These are phyloP conservation scores for Micractinium conductrix DNA, from an alignment of 139 green algal species.

Conservation along the genomic window DNA sequence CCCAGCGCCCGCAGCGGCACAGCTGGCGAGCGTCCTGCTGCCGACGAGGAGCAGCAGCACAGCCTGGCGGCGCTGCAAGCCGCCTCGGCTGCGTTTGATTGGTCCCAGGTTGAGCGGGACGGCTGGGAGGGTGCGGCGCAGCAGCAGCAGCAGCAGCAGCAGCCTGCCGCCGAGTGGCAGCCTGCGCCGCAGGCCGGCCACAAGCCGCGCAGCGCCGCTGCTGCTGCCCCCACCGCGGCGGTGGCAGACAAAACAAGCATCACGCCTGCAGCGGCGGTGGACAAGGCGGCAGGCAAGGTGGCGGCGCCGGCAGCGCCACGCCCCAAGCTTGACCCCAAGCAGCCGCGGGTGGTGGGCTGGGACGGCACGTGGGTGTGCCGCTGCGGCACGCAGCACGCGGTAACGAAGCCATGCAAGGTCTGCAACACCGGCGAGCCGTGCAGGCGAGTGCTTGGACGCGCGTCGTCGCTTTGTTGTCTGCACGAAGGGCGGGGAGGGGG, in stretches of 20 bases:
- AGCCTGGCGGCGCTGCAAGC: slow-evolving; percentile 3
- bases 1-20: background rate
- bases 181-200: no score
- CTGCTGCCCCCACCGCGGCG: no score
- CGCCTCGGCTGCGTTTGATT: background rate
- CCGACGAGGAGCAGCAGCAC: background rate
- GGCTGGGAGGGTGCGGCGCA: background rate
- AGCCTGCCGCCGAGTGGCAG: no score
- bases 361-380: background rate
- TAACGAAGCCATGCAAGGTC: background rate
- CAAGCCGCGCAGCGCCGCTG: no score
- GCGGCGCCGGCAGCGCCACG: background rate
- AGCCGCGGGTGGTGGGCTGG: background rate
- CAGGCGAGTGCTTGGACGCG: background rate
- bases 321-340: background rate
- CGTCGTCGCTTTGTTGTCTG: no score
- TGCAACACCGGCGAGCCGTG: background rate
- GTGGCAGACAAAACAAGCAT: no score
- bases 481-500: no score
- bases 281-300: background rate
- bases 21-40: background rate
- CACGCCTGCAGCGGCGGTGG: background rate
- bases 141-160: background rate
- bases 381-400: background rate
- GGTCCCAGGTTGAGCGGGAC: background rate